Base-by-base conservation (phyloP, 2,329 filamentous ascomycete genomes). In the Curvularia spicifera region DNA sequence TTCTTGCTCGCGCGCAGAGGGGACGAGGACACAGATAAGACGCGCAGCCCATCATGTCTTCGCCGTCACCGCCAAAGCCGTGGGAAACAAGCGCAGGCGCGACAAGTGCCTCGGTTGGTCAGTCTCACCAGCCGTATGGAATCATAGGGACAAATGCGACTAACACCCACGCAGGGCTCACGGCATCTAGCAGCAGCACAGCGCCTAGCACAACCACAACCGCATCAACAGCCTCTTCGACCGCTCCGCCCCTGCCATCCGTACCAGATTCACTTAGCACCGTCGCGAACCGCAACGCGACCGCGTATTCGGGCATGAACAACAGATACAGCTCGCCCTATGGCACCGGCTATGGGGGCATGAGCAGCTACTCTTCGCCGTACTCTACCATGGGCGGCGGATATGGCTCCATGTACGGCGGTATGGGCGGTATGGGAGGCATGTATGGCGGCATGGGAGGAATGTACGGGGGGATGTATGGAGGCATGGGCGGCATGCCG, bases 31-130 rank as follows among this genome's bases (percentile, higher is more conserved):
- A 15, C 35, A 29, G 22, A 13, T 3, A 28, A 56, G 59, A 60
- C 51, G 66, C 53, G 60, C 44, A 50, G 42, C 52, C 46, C 71
- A 59, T 69, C 64, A 87, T 87, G 84, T 83, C 84, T 71, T 80
- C 83, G 66, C 81, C 82, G 65, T 97, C 94, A 78, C 95, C 95
- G 74, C 95, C 95, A 55, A 99, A 99, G 81, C 95, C 95, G 46
- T 99, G 95, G 95, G 95, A 99, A 81, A 87, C 89, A 78, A 85
- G 89, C 66, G 90, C 89, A 78, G 85, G 86, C 61, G 82, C 78
- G 57, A 77, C 74, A 39, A 76, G 74, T 66, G 72, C 74, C 66
- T 76, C 74, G 64, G 74, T 76, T 62, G 74, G 74, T 77, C 46
- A 67, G 74, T 73, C 52, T 31, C 56, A 50, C 54, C 59, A 44